Percentiles rank a stretch among this genome's conserved stretches.
Evolutionary conservation across 495 filamentous ascomycete genomes (phyloP).

Genomic region (Penicillium longicatenatum): DNA sequence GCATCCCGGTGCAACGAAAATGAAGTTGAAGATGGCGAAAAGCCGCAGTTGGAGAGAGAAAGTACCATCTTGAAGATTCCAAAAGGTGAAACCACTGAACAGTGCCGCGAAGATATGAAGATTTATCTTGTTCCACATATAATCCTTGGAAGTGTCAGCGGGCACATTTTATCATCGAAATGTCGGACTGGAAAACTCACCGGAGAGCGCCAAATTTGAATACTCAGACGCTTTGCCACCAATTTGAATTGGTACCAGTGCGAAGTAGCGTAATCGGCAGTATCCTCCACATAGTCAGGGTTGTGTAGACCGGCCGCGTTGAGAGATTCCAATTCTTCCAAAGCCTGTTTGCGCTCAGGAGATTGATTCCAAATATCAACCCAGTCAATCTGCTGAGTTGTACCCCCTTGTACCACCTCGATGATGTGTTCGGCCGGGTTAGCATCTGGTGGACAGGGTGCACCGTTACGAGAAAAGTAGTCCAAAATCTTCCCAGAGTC

Average conservation of each 20-base stretch:
- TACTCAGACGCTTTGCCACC: conserved; percentile 65
- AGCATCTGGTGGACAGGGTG: conserved; percentile 45
- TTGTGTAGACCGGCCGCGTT: conserved; percentile 46
- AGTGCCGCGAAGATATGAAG: conserved; percentile 43
- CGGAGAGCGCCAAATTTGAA: conserved; percentile 82
- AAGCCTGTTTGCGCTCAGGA: conserved; percentile 58
- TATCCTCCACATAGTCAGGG: conserved; percentile 44
- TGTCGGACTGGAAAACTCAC: conserved; percentile 67
- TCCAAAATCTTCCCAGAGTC: conserved; percentile 57
- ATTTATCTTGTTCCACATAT: conserved; percentile 46
- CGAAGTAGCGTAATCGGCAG: conserved; percentile 48
- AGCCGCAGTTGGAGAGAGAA: conserved; percentile 40
- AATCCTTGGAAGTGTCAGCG: conserved; percentile 28
- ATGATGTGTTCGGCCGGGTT: conserved; percentile 64
- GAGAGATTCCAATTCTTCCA: conserved; percentile 64
- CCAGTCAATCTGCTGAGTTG: conserved; percentile 45
- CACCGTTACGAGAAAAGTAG: conserved; percentile 56
- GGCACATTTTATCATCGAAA: background rate
- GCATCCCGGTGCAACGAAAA: conserved; percentile 73
- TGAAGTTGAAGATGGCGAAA: conserved; percentile 71
- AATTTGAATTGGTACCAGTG: conserved; percentile 51
- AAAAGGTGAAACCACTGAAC: conserved; percentile 50
- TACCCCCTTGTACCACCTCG: conserved; percentile 45
- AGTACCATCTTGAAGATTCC: conserved; percentile 44
- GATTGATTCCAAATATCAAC: conserved; percentile 54